phyloP scores from a whole-genome alignment of 2,329 filamentous ascomycete species.

The Fusarium euwallaceae region DNA sequence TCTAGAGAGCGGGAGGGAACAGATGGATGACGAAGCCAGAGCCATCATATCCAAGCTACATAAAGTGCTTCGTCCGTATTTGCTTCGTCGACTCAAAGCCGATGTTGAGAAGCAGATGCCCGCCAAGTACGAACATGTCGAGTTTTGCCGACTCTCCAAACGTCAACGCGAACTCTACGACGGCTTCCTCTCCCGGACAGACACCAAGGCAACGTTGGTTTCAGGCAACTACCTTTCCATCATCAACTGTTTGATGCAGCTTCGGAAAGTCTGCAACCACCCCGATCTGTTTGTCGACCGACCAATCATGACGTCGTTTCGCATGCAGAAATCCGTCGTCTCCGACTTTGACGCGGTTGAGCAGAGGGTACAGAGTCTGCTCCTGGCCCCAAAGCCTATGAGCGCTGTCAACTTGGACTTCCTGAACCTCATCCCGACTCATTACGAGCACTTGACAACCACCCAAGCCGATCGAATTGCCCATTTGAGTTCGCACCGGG shows the following conservation, averaged over 20 bases:
- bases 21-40: slow-evolving; percentile 93
- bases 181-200: slow-evolving; percentile 90
- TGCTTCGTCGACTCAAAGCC: slow-evolving; percentile 90
- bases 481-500: slow-evolving; percentile 77
- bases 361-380: slow-evolving; percentile 73
- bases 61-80: slow-evolving; percentile 91
- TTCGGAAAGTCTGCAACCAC: slow-evolving; percentile 98
- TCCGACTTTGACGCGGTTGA: slow-evolving; percentile 82
- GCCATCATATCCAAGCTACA: slow-evolving; percentile 94
- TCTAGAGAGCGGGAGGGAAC: slow-evolving; percentile 91
- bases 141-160: slow-evolving; percentile 95
- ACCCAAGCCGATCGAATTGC: slow-evolving; percentile 67
- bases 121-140: slow-evolving; percentile 96
- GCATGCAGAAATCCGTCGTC: slow-evolving; percentile 84
- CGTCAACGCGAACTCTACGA: slow-evolving; percentile 96
- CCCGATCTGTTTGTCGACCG: slow-evolving; percentile 96
- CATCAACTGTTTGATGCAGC: slow-evolving; percentile 97
- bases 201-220: slow-evolving; percentile 88
- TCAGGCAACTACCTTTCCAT: slow-evolving; percentile 98
- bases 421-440: slow-evolving; percentile 81
- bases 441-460: slow-evolving; percentile 74
- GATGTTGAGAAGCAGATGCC: slow-evolving; percentile 99
- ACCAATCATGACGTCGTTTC: slow-evolving; percentile 96
- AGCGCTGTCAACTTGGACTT: slow-evolving; percentile 78
- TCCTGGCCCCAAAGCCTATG: slow-evolving; percentile 74